Percentiles rank a stretch among this genome's conserved stretches.
These are phyloP conservation scores for Oleoguttula mirabilis DNA, from an alignment of 495 filamentous ascomycete species.

Conservation along the genomic window DNA sequence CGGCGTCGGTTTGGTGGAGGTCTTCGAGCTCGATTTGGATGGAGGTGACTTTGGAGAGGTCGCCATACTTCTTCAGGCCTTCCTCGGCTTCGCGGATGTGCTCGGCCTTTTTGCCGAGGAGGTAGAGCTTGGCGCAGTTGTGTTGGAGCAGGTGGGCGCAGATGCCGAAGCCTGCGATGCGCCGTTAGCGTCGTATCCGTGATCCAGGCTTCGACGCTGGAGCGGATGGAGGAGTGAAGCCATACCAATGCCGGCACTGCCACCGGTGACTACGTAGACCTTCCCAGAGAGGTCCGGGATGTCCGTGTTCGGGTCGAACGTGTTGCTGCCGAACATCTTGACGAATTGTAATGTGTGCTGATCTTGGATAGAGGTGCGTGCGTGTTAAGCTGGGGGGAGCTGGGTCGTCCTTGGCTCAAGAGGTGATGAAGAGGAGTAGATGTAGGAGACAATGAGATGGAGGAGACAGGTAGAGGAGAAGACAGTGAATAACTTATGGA, in stretches of 20 bases:
- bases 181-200: background rate
- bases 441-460: too few relatives aligned
- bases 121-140: conserved; percentile 35
- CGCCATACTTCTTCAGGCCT: conserved; percentile 22
- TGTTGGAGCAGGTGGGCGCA: conserved; percentile 42
- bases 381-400: too few relatives aligned
- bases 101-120: conserved; percentile 33
- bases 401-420: too few relatives aligned
- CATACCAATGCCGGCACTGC: conserved; percentile 29
- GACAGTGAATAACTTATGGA: too few relatives aligned
- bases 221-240: too few relatives aligned
- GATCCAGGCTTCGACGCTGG: too few relatives aligned
- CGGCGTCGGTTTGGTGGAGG: conserved; percentile 19
- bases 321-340: conserved; percentile 22
- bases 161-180: conserved; percentile 34
- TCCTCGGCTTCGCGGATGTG: conserved; percentile 23
- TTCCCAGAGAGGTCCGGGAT: conserved; percentile 34
- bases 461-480: too few relatives aligned
- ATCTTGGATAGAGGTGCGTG: too few relatives aligned
- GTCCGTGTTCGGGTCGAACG: conserved; percentile 36
- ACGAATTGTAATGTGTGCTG: background rate
- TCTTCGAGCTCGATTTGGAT: conserved; percentile 25
- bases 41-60: conserved; percentile 19
- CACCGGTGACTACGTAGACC: conserved; percentile 20
- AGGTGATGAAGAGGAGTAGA: too few relatives aligned